Evolutionary conservation across 169 alveolate genomes (phyloP).

Genomic region (Plasmodium sp.): DNA sequence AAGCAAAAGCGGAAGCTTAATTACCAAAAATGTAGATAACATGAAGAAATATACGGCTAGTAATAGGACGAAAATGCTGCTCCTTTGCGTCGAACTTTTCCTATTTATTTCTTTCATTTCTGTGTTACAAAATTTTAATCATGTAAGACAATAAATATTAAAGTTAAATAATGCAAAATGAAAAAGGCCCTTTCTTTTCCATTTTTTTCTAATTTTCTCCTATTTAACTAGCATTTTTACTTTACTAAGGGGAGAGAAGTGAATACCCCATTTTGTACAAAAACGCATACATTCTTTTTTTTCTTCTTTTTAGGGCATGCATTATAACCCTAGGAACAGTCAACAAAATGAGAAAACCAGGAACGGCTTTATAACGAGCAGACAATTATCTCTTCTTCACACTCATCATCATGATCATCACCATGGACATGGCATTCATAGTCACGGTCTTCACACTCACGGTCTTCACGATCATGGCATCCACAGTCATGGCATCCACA

Average conservation of each 20-base stretch:
- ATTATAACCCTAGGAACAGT: background rate
- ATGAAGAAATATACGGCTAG: background rate
- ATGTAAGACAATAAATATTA: background rate
- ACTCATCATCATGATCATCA: background rate
- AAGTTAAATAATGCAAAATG: background rate
- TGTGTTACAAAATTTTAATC: background rate
- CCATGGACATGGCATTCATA: background rate
- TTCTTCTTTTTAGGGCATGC: background rate
- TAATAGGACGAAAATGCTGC: background rate
- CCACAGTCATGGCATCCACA: too few relatives aligned
- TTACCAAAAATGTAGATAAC: background rate
- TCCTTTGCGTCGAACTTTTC: background rate
- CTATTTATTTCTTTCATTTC: background rate
- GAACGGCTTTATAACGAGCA: background rate
- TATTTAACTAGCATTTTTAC: background rate
- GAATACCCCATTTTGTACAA: background rate
- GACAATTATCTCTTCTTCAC: background rate
- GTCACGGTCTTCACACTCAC: too few relatives aligned
- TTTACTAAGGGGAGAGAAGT: background rate
- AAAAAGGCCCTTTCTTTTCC: background rate
- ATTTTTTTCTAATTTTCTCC: background rate
- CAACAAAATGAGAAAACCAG: background rate
- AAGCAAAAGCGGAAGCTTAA: background rate
- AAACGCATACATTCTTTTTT: background rate
- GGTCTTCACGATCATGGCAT: too few relatives aligned